phyloP scores from a whole-genome alignment of 441 rosid genomes.

The Adansonia rubrostipa region DNA sequence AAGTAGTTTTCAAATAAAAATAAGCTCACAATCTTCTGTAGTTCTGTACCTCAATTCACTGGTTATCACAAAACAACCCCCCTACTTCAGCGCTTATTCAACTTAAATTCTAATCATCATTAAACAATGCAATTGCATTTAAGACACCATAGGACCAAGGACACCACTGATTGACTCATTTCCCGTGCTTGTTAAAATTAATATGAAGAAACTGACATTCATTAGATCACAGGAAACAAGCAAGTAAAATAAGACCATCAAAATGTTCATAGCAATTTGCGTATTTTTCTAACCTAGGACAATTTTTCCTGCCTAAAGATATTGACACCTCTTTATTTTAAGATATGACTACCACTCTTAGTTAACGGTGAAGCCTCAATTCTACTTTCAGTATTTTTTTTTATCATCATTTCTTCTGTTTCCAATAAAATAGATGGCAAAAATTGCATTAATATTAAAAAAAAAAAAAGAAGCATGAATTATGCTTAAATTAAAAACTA shows the following conservation, averaged over 20 bases:
- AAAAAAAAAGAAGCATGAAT: background rate
- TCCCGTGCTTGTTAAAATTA: background rate
- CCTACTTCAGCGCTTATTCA: background rate
- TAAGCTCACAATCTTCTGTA: background rate
- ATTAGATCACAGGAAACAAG: background rate
- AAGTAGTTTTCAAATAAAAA: slow-evolving; percentile 9
- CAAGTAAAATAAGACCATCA: background rate
- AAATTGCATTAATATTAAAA: background rate
- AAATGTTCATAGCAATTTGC: background rate
- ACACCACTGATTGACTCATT: slow-evolving; percentile 4
- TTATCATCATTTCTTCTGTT: background rate
- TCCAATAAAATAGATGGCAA: background rate
- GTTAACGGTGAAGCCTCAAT: background rate
- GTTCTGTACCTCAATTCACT: background rate
- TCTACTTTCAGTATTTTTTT: background rate
- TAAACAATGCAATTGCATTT: background rate
- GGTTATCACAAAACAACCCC: background rate
- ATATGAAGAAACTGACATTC: background rate
- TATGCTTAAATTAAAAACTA: background rate
- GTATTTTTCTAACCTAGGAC: slow-evolving; percentile 1
- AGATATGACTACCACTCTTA: background rate
- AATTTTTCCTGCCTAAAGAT: background rate
- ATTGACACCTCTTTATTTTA: background rate
- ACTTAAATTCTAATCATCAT: background rate
- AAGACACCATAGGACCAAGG: background rate